phyloP scores from a whole-genome alignment of 441 rosid genomes.

The Omphalea diandra region DNA sequence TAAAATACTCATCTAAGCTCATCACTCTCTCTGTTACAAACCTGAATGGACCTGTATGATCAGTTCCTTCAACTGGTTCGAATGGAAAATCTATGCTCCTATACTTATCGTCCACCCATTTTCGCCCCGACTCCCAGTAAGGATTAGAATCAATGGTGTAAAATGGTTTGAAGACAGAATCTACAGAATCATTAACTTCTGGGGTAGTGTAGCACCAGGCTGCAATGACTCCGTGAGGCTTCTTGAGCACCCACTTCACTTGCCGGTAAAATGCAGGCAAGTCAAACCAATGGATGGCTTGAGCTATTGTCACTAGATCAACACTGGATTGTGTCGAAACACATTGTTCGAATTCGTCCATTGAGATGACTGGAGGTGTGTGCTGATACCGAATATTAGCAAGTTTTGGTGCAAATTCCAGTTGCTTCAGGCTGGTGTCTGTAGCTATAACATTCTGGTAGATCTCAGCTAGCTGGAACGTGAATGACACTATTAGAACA shows the following conservation, averaged over 20 bases:
- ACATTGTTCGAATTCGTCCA: conserved; percentile 36
- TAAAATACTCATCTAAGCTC: conserved; percentile 53
- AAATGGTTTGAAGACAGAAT: conserved; percentile 46
- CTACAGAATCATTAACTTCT: conserved; percentile 48
- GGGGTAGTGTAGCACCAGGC: conserved; percentile 89
- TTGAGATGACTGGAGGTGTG: conserved; percentile 55
- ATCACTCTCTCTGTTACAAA: conserved; percentile 50
- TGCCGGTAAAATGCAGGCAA: conserved; percentile 55
- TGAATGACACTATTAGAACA: not conserved
- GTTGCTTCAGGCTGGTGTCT: conserved; percentile 74
- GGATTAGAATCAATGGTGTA: conserved; percentile 38
- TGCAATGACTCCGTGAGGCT: conserved; percentile 72
- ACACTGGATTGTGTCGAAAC: conserved; percentile 49
- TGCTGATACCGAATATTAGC: conserved; percentile 57
- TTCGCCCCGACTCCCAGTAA: conserved; percentile 56
- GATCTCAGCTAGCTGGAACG: conserved; percentile 54
- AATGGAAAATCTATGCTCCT: conserved; percentile 57
- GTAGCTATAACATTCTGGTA: conserved; percentile 69
- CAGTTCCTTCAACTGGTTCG: conserved; percentile 49
- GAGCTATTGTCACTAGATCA: conserved; percentile 69
- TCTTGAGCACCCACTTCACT: conserved; percentile 65
- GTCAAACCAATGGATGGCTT: conserved; percentile 81
- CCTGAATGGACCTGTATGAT: conserved; percentile 51
- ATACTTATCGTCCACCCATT: conserved; percentile 59
- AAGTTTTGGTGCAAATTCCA: conserved; percentile 59